Evolutionary conservation across 805 yeast genomes (phyloP).

Genomic region (Pichia membranifaciens): DNA sequence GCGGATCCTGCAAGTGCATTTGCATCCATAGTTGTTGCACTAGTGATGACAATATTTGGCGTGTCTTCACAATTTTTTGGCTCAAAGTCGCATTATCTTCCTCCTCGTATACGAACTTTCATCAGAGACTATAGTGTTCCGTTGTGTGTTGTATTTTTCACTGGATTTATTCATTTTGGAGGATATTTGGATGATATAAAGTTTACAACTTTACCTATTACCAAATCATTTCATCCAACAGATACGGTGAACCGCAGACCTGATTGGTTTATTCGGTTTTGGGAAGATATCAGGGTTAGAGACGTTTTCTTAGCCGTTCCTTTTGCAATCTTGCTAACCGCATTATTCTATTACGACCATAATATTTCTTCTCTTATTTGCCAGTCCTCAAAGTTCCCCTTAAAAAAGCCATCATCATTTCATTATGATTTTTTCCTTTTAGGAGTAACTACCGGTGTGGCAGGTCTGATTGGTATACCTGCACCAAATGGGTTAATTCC

Average conservation of each 20-base stretch:
- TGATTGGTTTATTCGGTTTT: slow-evolving; percentile 77
- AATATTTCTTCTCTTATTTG: slow-evolving; percentile 92
- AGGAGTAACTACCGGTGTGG: slow-evolving; percentile 80
- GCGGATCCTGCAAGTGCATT: slow-evolving; percentile 36
- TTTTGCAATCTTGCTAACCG: slow-evolving; percentile 79
- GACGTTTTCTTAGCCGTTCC: slow-evolving; percentile 88
- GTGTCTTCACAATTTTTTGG: slow-evolving; percentile 56
- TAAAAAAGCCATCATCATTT: slow-evolving; percentile 81
- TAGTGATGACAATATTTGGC: slow-evolving; percentile 76
- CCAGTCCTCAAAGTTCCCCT: slow-evolving; percentile 73
- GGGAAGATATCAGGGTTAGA: slow-evolving; percentile 60
- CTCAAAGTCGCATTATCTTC: slow-evolving; percentile 53
- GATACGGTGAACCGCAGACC: slow-evolving; percentile 36
- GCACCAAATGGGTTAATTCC: slow-evolving; percentile 97
- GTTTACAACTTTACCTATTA: slow-evolving; percentile 61
- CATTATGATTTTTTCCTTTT: slow-evolving; percentile 87
- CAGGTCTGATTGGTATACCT: slow-evolving; percentile 87
- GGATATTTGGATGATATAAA: slow-evolving; percentile 56
- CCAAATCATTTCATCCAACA: slow-evolving; percentile 74
- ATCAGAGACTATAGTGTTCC: slow-evolving; percentile 87
- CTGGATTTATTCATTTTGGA: slow-evolving; percentile 91
- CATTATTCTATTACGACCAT: slow-evolving; percentile 89
- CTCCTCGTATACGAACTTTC: slow-evolving; percentile 54
- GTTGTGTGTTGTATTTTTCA: slow-evolving; percentile 75
- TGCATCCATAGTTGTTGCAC: slow-evolving; percentile 66